Base-by-base conservation (phyloP, 345 rosid genomes). In the Linum lewisii region DNA sequence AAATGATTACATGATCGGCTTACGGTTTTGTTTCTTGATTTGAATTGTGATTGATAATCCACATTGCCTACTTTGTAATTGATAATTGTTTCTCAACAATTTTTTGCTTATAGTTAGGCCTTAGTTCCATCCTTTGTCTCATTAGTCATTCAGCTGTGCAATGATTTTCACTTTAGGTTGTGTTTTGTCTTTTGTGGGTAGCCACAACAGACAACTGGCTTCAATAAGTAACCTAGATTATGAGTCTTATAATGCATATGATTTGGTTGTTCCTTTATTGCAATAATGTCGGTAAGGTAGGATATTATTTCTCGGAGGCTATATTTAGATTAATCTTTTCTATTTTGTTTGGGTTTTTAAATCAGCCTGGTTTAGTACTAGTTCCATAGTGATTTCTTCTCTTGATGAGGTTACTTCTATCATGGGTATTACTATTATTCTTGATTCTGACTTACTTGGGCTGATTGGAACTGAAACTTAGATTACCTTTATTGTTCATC, bases 371-470 rank as follows among this genome's bases (percentile, higher is more conserved):
- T n/a, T 58, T 54, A 58, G 21, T 53, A 20, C 13, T 38, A 63
- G 64, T 60, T 60, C 15, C 26, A 52, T 60, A 64, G 68, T 29
- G 3, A 62, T 18, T 50, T 66, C 38, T 25, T 44, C 58, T 14
- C 34, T 29, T 8, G 7, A 4, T 42, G 47, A 42, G 47, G 47
- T 11, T 14, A 42, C 13, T 11, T 42, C 14, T 7, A 11, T 42
- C 47, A 42, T 42, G 47, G 47, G 47, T 7, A 42, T 42, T 42
- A 42, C 13, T 7, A 42, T 42, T 42, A 42, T 42, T 42, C 47
- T 16, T 42, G 47, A 42, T 42, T 16, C 47, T 42, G 5, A 7
- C 47, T 42, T 7, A 7, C 14, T 42, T 25, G 9, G 51, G 42
- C 11, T 26, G 14, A 45, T 24, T 49, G 45, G 51, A 54, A 8